A percentile compares a stretch with the other conserved stretches of the same genome.
Evolutionary conservation across 768 basidiomycete species (phyloP).

Genomic region (Lentinula boryana): DNA sequence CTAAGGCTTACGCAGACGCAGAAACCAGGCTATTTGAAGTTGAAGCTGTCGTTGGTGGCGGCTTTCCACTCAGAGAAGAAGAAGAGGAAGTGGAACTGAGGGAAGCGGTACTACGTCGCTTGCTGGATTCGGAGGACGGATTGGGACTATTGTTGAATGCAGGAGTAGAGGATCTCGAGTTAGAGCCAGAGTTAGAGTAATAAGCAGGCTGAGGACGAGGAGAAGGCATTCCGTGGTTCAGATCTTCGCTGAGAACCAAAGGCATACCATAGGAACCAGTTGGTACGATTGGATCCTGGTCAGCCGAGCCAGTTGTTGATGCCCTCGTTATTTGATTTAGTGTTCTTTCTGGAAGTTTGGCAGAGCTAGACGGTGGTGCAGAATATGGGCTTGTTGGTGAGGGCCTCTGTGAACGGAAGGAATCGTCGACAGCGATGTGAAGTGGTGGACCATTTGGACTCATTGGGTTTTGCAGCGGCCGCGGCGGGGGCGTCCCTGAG

Average conservation of each 20-base stretch:
- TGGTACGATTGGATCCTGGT: conserved; percentile 44
- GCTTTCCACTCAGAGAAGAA: conserved; percentile 39
- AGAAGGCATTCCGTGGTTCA: conserved; percentile 41
- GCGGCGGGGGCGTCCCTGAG: not conserved
- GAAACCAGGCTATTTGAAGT: conserved; percentile 51
- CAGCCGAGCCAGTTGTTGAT: conserved; percentile 53
- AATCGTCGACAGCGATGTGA: conserved; percentile 7
- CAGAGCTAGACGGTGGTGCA: conserved; percentile 26
- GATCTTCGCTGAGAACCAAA: conserved; percentile 67
- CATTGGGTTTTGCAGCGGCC: not conserved
- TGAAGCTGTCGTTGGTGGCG: conserved; percentile 49
- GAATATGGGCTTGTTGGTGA: conserved; percentile 20
- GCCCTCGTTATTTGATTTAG: conserved; percentile 55
- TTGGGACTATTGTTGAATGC: conserved; percentile 28
- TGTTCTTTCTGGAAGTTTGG: conserved; percentile 40
- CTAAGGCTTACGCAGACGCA: conserved; percentile 55
- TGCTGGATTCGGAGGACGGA: conserved; percentile 36
- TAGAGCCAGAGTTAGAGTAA: conserved; percentile 4
- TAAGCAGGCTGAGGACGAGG: conserved; percentile 13
- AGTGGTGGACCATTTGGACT: not conserved
- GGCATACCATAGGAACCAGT: conserved; percentile 27
- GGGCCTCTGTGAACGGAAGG: not conserved
- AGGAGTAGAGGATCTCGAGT: conserved; percentile 17
- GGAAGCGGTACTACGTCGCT: conserved; percentile 37
- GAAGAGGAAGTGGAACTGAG: conserved; percentile 52